Evolutionary conservation across 2,329 filamentous ascomycete genomes (phyloP), one percentile per base, ranked within the genome.

Genomic region (Davidsoniella eucalypti): DNA sequence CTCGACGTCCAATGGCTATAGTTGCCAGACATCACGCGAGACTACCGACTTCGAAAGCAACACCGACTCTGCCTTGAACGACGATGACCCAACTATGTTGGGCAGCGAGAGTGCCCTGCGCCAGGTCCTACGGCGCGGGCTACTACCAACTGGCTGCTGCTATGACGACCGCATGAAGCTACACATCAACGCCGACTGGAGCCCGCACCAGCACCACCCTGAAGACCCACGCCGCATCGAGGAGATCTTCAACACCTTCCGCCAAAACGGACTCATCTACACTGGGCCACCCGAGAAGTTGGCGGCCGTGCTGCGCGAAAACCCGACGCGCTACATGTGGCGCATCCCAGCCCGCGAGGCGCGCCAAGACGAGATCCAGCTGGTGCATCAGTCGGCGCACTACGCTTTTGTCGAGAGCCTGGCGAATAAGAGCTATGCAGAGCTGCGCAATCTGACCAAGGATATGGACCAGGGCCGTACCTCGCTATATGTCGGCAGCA

Each of bases 121-220:
- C 2, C 62, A 66, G 47, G 57, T 70, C 47, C 62, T 61, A 12
- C 65, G 66, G 51, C 68, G 65, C 37, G 69, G 70, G 2, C 64
- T 76, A 23, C 68, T 85, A 1, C 76, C 82, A 0, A 88, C 84
- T 0, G 85, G 85, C 3, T 78, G 83, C 54, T 90, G 85, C 56
- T 98, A 96, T 61, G 92, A 98, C 66, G 80, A 86, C 52, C 79
- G 90, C 29, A 98, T 98, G 92, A 87, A 92, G 54, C 83, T 93
- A 54, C 92, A 98, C 62, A 84, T 87, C 50, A 94, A 95, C 61
- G 80, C 85, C 14, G 80, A 86, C 61, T 82, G 78, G 60, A 77
- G 75, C 16, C 72, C 74, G 1, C 75, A 80, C 44, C 82, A 90
- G 18, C 82, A 93, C 47, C 92, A 98, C 60, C 92, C 92, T 0